Percentiles rank a stretch among this genome's conserved stretches.
Evolutionary conservation across 495 filamentous ascomycete species (phyloP).

Genomic region (Emericellopsis terricola): DNA sequence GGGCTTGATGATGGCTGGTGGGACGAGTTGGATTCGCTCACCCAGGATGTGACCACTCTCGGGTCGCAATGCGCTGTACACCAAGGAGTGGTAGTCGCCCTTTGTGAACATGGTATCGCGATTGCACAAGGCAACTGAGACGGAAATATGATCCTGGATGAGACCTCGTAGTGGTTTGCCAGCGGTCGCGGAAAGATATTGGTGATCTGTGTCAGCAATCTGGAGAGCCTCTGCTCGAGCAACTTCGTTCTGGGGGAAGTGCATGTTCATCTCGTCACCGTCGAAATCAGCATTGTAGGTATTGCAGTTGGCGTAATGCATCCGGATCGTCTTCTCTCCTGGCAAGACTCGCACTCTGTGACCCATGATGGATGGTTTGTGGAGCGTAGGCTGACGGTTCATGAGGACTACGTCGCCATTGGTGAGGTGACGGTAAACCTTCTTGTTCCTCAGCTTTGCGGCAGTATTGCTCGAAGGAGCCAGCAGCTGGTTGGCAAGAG

Average conservation of each 20-base stretch:
- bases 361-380: slow-evolving; percentile 99
- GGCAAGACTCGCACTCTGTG: slow-evolving; percentile 85
- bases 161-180: slow-evolving; percentile 90
- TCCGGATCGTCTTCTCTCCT: slow-evolving; percentile 90
- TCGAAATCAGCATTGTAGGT: slow-evolving; percentile 99
- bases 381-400: slow-evolving; percentile 98
- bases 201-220: slow-evolving; percentile 91
- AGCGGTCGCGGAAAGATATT: slow-evolving; percentile 86
- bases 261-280: slow-evolving; percentile 99
- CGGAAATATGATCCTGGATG: slow-evolving; percentile 97
- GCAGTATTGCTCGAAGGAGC: slow-evolving; percentile 65
- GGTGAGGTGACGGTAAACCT: slow-evolving; percentile 87
- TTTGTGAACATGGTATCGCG: slow-evolving; percentile 83
- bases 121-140: slow-evolving; percentile 78
- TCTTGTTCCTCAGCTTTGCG: slow-evolving; percentile 75
- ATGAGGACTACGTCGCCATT: slow-evolving; percentile 96
- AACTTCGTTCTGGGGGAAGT: slow-evolving; percentile 94
- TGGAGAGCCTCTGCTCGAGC: slow-evolving; percentile 79
- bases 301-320: slow-evolving; percentile 99
- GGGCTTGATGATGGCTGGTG: slow-evolving; percentile 72
- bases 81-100: slow-evolving; percentile 78
- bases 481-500: slow-evolving; percentile 79
- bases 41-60: slow-evolving; percentile 64
- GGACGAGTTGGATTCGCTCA: slow-evolving; percentile 54
- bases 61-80: slow-evolving; percentile 77